Evolutionary conservation across 2,329 filamentous ascomycete genomes (phyloP), one percentile per base, ranked within the genome.

Genomic region (Xylaria sp.): DNA sequence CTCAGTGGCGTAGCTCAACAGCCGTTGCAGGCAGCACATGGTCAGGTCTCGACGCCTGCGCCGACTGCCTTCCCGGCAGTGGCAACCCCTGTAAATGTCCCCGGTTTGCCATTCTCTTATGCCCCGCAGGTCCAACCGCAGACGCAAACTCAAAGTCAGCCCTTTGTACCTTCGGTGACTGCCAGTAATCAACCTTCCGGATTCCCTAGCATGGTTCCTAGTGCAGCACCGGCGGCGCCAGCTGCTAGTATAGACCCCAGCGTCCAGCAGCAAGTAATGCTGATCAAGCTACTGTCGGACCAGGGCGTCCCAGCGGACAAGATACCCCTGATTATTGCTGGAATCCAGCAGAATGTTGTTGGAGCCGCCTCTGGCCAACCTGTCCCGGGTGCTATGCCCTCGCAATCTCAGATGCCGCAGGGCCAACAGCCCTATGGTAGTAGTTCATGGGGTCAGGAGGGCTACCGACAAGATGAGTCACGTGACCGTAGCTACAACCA

Each of bases 291-390:
- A 9, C 80, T 95, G 58, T 82, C 87, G 60, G 85, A 88, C 39
- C 88, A 91, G 73, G 90, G 90, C 52, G 79, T 94, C 30, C 83
- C 89, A 2, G 81, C 89, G 73, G 91, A 94, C 62, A 88, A 92
- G 74, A 91, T 91, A 75, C 85, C 81, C 7, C 75, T 76, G 55
- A 74, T 83, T 60, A 78, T 88, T 67, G 79, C 83, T 63, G 78
- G 78, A 65, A 76, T 86, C 69, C 77, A 80, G 67, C 73, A 72
- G 60, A 66, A 62, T 58, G 72, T 71, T 65, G 73, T 70, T 56
- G 72, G 69, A 60, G 67, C 68, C 35, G 65, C 71, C 46, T 64
- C 73, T 57, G 66, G 70, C 30, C 57, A 58, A 44, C 55, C 65
- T 58, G 62, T 74, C 34, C 30, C 55, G 42, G 37, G 48, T 16